Evolutionary conservation across 148 eudicot genomes (phyloP).

Genomic region (Pouteria glomerata): DNA sequence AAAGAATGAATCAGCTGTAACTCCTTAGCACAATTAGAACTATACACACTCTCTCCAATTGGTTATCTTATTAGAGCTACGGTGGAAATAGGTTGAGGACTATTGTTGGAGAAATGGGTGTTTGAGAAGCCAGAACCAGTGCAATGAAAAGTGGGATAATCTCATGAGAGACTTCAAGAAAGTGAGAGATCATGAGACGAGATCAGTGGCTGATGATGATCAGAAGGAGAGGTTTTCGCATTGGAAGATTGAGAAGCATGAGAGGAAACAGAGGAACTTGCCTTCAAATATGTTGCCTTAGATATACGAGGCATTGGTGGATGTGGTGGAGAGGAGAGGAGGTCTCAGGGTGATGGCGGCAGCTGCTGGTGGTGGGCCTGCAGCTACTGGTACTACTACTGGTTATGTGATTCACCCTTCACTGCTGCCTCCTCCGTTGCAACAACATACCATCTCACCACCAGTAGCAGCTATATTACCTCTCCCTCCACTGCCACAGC

Average conservation of each 20-base stretch:
- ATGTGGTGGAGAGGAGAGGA: constrained; percentile 53
- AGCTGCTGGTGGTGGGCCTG: not conserved
- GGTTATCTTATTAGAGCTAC: too few relatives aligned
- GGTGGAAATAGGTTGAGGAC: constrained; percentile 96
- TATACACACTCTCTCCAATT: too few relatives aligned
- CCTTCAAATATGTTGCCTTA: constrained; percentile 78
- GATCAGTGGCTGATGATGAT: constrained; percentile 12
- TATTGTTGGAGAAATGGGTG: constrained; percentile 83
- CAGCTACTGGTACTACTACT: too few relatives aligned
- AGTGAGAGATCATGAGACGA: constrained; percentile 56
- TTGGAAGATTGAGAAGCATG: constrained; percentile 65
- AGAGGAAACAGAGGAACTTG: constrained; percentile 71
- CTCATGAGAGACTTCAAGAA: constrained; percentile 92
- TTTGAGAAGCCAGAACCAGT: constrained; percentile 79
- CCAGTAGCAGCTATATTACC: constrained; percentile 2
- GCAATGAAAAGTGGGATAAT: constrained; percentile 97
- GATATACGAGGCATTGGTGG: constrained; percentile 65
- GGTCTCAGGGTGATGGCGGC: constrained; percentile 16
- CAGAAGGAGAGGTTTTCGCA: constrained; percentile 27
- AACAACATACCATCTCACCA: constrained; percentile 4
- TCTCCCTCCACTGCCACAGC: constrained; percentile 21
- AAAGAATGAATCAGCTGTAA: too few relatives aligned
- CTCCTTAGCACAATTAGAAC: too few relatives aligned
- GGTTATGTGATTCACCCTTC: constrained; percentile 1
- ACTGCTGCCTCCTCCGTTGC: constrained; percentile 20